Evolutionary conservation across 148 eudicot species (phyloP), one percentile per base, ranked within the genome.

Genomic region (Rhododendron mucronatum): DNA sequence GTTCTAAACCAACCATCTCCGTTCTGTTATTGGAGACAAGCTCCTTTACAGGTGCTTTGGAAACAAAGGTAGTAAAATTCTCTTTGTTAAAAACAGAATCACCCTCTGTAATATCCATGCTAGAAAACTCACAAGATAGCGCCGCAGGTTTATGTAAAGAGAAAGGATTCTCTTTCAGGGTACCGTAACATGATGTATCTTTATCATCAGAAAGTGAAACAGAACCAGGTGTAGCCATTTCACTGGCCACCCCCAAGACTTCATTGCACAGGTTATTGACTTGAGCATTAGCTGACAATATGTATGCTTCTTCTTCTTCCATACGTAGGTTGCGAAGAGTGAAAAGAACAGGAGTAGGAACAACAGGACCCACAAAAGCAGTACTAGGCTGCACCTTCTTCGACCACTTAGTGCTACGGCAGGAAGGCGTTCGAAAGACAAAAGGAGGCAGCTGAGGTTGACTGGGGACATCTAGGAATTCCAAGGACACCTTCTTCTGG

Each of bases 361-460:
- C 76, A 83, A 91, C 91, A 2, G 98, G 96, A 80, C 98, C 98
- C 57, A 94, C 92, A 84, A 90, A 82, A 71, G 85, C 85, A 83
- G 90, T 85, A 63, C 91, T 88, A 33, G 89, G 91, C 87, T 80
- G 87, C 79, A 87, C 87, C 84, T 90, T 93, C 20, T 81, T 79
- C 26, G 94, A 89, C 94, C 93, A 88, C 90, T 89, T 92, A 83
- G 84, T 92, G 85, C 93, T 87, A 30, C 95, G 90, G 79, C 71
- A 28, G 59, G 94, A 91, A 67, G 95, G 93, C 6, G 81, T 84
- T 83, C 92, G 90, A 57, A 91, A 86, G 61, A 86, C 73, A 87
- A 95, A 95, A 55, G 98, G 98, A 77, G 94, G 95, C 48, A 84
- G 83, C 71, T 91, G 95, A 45, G 87, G 89, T 87, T 92, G 89